phyloP scores from a whole-genome alignment of 2,329 filamentous ascomycete species.

The Thelonectria olida region DNA sequence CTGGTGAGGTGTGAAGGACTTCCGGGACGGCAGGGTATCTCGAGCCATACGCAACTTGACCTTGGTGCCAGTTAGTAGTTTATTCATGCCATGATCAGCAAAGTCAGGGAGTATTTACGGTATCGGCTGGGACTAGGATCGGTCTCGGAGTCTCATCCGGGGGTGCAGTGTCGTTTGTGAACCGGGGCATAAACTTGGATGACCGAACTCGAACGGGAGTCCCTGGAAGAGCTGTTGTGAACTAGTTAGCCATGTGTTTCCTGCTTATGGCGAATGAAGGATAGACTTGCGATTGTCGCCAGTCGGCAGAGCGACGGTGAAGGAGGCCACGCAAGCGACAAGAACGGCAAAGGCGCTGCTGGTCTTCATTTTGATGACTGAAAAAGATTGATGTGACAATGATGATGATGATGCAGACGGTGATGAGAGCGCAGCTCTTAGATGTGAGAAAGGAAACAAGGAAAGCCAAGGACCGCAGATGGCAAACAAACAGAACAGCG shows the following conservation, averaged over 20 bases:
- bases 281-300: slow-evolving; percentile 26
- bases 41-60: too few species aligned
- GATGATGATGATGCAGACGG: not conserved
- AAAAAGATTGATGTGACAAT: too few species aligned
- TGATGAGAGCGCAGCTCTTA: slow-evolving; percentile 22
- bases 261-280: too few species aligned
- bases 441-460: not conserved
- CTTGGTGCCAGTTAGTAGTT: too few species aligned
- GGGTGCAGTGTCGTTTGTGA: not conserved
- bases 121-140: slow-evolving; percentile 8
- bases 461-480: slow-evolving; percentile 26
- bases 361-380: slow-evolving; percentile 36
- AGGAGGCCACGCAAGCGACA: slow-evolving; percentile 29
- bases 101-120: too few species aligned
- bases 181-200: not conserved
- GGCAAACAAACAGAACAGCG: not conserved
- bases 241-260: too few species aligned
- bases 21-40: too few species aligned
- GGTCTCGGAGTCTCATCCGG: not conserved
- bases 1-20: too few species aligned
- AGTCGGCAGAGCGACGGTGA: slow-evolving; percentile 28
- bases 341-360: slow-evolving; percentile 26
- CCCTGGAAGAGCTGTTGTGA: not conserved
- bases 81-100: too few species aligned
- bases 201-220: not conserved